Conservation (phyloP, 208 protist genomes). For the Leishmania martiniquensis region DNA sequence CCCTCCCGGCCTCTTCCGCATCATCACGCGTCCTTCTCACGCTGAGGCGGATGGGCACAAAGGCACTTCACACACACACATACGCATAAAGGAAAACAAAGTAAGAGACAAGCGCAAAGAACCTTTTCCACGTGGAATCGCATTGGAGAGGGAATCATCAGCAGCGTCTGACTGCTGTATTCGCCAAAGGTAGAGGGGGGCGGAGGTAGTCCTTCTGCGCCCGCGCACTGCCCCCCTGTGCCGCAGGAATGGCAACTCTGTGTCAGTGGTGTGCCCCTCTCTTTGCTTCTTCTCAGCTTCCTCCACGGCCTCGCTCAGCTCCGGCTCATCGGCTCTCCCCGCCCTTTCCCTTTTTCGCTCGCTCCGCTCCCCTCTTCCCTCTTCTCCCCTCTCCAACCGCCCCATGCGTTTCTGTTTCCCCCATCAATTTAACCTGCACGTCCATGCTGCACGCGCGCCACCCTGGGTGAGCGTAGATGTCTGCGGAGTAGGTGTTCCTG, state of each 20-base stretch:
- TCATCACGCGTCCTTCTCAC: too few relatives aligned
- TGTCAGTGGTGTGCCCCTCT: neutral
- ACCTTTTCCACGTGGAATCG: too few relatives aligned
- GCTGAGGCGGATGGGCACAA: too few relatives aligned
- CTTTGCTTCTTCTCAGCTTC: neutral
- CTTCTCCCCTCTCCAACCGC: too few relatives aligned
- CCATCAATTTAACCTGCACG: neutral
- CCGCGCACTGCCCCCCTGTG: neutral
- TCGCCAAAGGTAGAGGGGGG: neutral
- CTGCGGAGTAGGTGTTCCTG: constrained; percentile 4
- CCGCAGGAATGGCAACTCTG: neutral
- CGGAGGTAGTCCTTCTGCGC: neutral
- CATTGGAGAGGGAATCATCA: too few relatives aligned
- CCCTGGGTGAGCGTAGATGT: neutral
- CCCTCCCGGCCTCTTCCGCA: too few relatives aligned
- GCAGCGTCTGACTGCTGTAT: neutral
- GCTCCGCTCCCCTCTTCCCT: neutral
- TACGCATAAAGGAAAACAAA: too few relatives aligned
- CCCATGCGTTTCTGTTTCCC: neutral
- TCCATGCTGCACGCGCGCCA: neutral
- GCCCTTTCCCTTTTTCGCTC: neutral
- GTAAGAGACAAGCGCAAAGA: too few relatives aligned
- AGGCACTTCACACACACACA: neutral
- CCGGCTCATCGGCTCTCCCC: neutral
- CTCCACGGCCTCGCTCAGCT: neutral